Evolutionary conservation across 208 protist genomes (phyloP), one percentile per base, ranked within the genome.

Genomic region (Trypanosoma congolense): DNA sequence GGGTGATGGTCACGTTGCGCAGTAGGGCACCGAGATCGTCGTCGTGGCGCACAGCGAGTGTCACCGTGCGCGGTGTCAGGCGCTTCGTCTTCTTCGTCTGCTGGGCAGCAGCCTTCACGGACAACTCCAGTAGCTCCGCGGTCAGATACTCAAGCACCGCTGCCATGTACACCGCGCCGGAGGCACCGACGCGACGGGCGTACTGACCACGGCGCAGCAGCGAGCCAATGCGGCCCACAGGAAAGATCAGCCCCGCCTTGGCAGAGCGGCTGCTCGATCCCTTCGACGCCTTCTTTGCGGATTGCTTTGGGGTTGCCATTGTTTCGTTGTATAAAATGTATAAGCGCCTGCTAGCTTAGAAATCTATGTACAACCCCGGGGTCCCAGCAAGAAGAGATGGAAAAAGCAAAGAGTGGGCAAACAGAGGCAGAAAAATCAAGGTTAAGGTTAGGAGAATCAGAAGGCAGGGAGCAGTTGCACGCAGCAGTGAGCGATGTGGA

Each of bases 111-210:
- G 75, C 74, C 77, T 89, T 89, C 70, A 84, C 75, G 43, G 81
- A 85, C 28, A 89, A 79, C 75, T 90, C 83, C 57, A 90, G 79
- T 47, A 90, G 70, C 71, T 91, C 83, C 29, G 83, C 79, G 16
- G 79, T 87, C 77, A 91, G 65, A 84, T 99, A 99, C 86, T 99
- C 98, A 26, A 99, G 70, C 49, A 99, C 97, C 33, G 98, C 97
- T 3, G 98, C 90, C 51, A 99, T 76, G 88, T 99, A 99, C 38
- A 99, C 95, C 45, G 98, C 97, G 42, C 97, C 98, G 50, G 93
- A 97, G 31, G 94, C 90, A 83, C 97, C 96, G 55, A 99, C 78
- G 73, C 98, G 92, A 73, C 90, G 67, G 31, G 96, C 95, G 80
- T 98, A 99, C 74, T 93, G 77, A 51, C 97, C 97, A 47, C 97